These are phyloP conservation scores for Verticillium isaacii DNA, from an alignment of 2,329 filamentous ascomycete genomes.

Conservation along the genomic window DNA sequence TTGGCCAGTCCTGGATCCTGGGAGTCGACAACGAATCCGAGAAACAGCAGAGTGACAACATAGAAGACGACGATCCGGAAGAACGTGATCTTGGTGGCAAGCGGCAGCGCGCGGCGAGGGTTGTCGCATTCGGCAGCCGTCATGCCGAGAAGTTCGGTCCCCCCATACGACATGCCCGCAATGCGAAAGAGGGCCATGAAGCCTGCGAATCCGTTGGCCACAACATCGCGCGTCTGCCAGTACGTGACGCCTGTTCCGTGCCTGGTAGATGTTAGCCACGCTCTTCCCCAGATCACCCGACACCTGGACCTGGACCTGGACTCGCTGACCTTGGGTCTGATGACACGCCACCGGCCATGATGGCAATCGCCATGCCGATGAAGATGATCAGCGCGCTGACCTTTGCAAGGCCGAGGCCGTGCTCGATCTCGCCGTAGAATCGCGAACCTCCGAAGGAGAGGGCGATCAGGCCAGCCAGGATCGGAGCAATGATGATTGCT, in stretches of 20 bases:
- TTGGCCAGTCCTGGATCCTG: slow-evolving; percentile 34
- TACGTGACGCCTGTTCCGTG: slow-evolving; percentile 29
- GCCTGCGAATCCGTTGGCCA: slow-evolving; percentile 33
- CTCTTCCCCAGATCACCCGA: too few relatives aligned
- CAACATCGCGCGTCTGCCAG: slow-evolving; percentile 43
- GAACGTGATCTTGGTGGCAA: slow-evolving; percentile 75
- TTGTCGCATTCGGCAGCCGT: slow-evolving; percentile 36
- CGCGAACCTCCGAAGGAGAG: slow-evolving; percentile 42
- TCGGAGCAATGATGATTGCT: slow-evolving; percentile 28
- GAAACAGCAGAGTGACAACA: slow-evolving; percentile 44
- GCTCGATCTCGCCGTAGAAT: slow-evolving; percentile 44
- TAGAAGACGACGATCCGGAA: slow-evolving; percentile 54
- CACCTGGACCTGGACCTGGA: slow-evolving; percentile 39
- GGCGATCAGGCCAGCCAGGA: slow-evolving; percentile 30
- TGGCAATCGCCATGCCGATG: slow-evolving; percentile 50
- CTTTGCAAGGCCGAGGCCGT: slow-evolving; percentile 47
- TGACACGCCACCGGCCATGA: slow-evolving; percentile 44
- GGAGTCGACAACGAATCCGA: slow-evolving; percentile 44
- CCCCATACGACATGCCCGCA: slow-evolving; percentile 38
- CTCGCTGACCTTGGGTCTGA: slow-evolving; percentile 25
- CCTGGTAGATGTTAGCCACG: slow-evolving; percentile 1
- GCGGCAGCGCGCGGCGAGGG: slow-evolving; percentile 63
- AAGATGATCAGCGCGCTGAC: slow-evolving; percentile 48
- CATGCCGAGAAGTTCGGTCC: slow-evolving; percentile 40
- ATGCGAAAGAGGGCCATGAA: slow-evolving; percentile 38